Evolutionary conservation across 75 land plant genomes (phyloP).

Genomic region (Sequoiadendron giganteum): DNA sequence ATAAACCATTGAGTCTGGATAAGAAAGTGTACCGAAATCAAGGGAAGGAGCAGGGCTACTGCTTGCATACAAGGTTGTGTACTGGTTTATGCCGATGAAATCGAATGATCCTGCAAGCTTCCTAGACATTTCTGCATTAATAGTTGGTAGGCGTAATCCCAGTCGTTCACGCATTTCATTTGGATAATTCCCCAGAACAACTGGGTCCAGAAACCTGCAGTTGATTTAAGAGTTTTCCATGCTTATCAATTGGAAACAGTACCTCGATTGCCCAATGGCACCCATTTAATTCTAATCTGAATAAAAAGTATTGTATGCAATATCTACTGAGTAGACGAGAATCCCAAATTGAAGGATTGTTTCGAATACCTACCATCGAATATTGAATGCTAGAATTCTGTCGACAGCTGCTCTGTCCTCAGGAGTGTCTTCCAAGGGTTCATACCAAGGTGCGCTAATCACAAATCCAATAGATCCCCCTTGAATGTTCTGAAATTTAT

Average conservation of each 20-base stretch:
- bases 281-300: neutral
- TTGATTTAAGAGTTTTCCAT: no score
- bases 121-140: neutral
- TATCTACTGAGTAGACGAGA: neutral
- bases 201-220: constrained; percentile 46
- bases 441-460: constrained; percentile 35
- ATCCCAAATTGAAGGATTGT: neutral
- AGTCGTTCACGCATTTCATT: constrained; percentile 26
- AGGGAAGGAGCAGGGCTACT: constrained; percentile 6
- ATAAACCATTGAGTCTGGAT: constrained; percentile 5
- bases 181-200: constrained; percentile 45
- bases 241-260: neutral
- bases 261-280: neutral
- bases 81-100: constrained; percentile 69
- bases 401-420: constrained; percentile 40
- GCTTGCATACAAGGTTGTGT: constrained; percentile 39
- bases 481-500: constrained; percentile 32
- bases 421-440: constrained; percentile 42
- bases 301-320: neutral
- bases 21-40: neutral
- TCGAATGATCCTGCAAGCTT: constrained; percentile 36
- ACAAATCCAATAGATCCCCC: constrained; percentile 61
- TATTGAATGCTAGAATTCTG: constrained; percentile 39
- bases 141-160: constrained; percentile 27
- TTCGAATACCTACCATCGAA: constrained; percentile 38